Evolutionary conservation across 805 yeast genomes (phyloP).

Genomic region (Hyphopichia homilentoma): DNA sequence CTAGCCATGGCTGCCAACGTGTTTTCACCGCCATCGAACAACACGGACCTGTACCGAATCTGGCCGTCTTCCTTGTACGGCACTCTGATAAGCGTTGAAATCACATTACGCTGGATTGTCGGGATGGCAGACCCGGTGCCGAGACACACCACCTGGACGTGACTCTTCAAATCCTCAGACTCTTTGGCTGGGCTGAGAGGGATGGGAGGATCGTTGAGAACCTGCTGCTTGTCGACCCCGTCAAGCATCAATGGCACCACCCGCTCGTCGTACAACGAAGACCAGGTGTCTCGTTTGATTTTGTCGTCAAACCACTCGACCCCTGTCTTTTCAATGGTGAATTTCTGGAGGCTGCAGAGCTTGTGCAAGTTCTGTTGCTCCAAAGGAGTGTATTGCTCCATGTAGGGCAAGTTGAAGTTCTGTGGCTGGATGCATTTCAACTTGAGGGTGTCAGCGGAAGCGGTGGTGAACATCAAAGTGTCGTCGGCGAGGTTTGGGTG

Average conservation of each 20-base stretch:
- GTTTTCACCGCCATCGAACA: constrained; percentile 96
- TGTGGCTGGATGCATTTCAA: constrained; percentile 50
- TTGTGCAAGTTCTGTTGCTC: constrained; percentile 9
- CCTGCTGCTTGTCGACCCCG: constrained; percentile 8
- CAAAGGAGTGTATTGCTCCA: constrained; percentile 16
- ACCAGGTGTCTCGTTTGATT: constrained; percentile 22
- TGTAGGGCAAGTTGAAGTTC: constrained; percentile 39
- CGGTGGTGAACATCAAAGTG: constrained; percentile 52
- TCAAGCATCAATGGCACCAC: constrained; percentile 16
- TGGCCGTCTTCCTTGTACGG: constrained; percentile 41
- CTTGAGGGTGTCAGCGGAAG: constrained; percentile 52
- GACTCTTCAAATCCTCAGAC: constrained; percentile 33
- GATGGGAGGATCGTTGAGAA: constrained; percentile 16
- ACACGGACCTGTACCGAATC: constrained; percentile 38
- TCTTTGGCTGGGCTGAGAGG: constrained; percentile 12
- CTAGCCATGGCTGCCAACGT: constrained; percentile 72
- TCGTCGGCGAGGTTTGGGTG: constrained; percentile 66
- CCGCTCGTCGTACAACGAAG: constrained; percentile 27
- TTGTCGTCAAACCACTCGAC: constrained; percentile 17
- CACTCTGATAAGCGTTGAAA: constrained; percentile 70
- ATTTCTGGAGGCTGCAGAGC: constrained; percentile 30
- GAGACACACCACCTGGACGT: constrained; percentile 67
- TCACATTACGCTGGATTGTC: constrained; percentile 77
- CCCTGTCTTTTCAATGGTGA: constrained; percentile 19
- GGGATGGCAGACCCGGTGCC: constrained; percentile 97